Base-by-base conservation (phyloP, 176 grass and related monocot genomes). In the Saccharum spontaneum region DNA sequence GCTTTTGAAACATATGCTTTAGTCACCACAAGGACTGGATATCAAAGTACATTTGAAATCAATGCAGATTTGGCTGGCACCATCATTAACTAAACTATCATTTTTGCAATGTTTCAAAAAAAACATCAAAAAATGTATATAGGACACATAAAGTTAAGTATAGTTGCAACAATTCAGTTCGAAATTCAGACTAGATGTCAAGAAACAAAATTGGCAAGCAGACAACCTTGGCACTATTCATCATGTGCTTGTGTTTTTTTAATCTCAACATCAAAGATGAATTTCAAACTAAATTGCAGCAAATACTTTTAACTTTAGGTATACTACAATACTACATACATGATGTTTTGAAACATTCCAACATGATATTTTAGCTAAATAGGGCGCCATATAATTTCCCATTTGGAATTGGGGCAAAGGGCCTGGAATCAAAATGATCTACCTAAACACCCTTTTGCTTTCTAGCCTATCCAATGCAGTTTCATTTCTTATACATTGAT, bases 401-500 rank as follows among this genome's bases (percentile, higher is more conserved):
- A 57, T 57, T 49, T 76, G 1, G 5, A 43, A 75, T 43, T 44
- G 36, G 36, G 66, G 4, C 50, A n/a, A 62, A 62, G 5, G 17
- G 11, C 45, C 43, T 74, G 10, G 6, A 63, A 86, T 14, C 13
- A 59, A 70, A 82, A 26, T 38, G 3, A 17, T 72, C 40, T 33
- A 63, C 31, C 13, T 59, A 71, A 78, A 79, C 46, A 57, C 20
- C 37, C 49, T 18, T 37, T 55, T 30, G 17, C 16, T 57, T 10
- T 28, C 67, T 22, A 57, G 69, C 24, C 12, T 8, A 81, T 81
- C 30, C 28, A 64, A 59, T 30, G 2, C 2, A 0, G 33, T 63
- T 61, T 43, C 17, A 24, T 80, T 65, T 64, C 46, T 76, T 85
- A 40, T 40, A 52, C 6, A 60, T 69, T 76, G 77, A 76, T 9